Evolutionary conservation across 2,329 filamentous ascomycete species (phyloP).

Genomic region (Xylariaceae sp.): DNA sequence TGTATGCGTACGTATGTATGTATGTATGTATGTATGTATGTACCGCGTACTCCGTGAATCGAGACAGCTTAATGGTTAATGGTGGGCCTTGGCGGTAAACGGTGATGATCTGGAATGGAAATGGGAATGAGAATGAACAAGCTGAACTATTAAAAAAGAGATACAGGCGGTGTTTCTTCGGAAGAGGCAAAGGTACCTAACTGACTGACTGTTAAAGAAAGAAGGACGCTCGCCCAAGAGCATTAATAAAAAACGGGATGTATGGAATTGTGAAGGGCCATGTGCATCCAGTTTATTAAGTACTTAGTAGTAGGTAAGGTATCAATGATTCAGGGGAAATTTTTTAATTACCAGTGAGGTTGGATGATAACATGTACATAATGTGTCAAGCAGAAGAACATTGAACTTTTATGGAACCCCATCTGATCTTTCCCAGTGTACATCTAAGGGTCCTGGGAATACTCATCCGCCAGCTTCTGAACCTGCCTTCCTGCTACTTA

Average conservation of each 20-base stretch:
- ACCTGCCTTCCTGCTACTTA: too few relatives aligned
- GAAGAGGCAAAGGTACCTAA: background rate
- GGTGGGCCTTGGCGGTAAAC: background rate
- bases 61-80: slow-evolving; percentile 3
- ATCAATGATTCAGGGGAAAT: background rate
- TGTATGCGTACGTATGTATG: too few relatives aligned
- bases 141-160: background rate
- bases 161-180: background rate
- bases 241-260: background rate
- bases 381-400: too few relatives aligned
- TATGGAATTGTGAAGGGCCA: too few relatives aligned
- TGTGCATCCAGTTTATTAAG: too few relatives aligned
- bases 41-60: background rate
- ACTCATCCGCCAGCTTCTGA: background rate
- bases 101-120: background rate
- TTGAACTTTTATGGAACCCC: too few relatives aligned
- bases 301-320: too few relatives aligned
- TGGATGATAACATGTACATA: too few relatives aligned
- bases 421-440: too few relatives aligned
- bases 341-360: background rate
- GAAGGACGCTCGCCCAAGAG: background rate
- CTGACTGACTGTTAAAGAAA: too few relatives aligned
- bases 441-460: background rate
- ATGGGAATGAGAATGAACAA: background rate
- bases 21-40: too few relatives aligned